Base-by-base conservation (phyloP, 306 rosid species). In the Dalbergia cochinchinensis region DNA sequence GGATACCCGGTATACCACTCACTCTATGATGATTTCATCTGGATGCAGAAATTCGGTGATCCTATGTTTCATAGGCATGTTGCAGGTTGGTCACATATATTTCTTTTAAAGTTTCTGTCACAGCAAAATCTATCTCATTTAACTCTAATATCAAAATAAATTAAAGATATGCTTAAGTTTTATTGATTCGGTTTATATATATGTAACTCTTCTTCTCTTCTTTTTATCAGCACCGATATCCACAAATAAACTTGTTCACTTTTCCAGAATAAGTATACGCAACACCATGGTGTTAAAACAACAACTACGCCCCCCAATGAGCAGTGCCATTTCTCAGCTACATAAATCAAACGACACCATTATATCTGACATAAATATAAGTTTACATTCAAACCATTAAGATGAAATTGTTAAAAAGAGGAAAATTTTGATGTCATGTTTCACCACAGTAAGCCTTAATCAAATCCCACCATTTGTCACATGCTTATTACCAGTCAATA, bases 31-130 rank as follows among this genome's bases (percentile, higher is more conserved):
- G 93, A 90, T 85, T 92, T 87, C 41, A 42, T 77, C 71, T 92
- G 94, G 97, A 89, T 90, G 97, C 51, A 87, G 82, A 92, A 89
- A 22, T 92, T 86, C 53, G 97, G 94, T 3, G 93, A 92, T 85
- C 94, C 94, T 37, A 77, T 81, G 84, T 90, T 92, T 86, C 92
- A 78, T 13, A 90, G 92, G 48, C 93, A 92, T 83, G 94, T 86
- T 81, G 91, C 97, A 92, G 97, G 94, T 92, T 59, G 58, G 83
- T 53, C 53, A 66, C 55, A 53, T 44, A 39, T 57, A 14, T 6
- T 54, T 48, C 73, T 22, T 62, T 14, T 60, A 47, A 57, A 76
- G 15, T 68, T 65, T 65, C 33, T 33, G 8, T 78, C 51, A 31
- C 14, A 26, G 31, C 26, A 22, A 22, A 72, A 7, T 11, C 7